These are phyloP conservation scores for Fusarium globosum DNA, from an alignment of 2,329 filamentous ascomycete genomes.

Conservation along the genomic window DNA sequence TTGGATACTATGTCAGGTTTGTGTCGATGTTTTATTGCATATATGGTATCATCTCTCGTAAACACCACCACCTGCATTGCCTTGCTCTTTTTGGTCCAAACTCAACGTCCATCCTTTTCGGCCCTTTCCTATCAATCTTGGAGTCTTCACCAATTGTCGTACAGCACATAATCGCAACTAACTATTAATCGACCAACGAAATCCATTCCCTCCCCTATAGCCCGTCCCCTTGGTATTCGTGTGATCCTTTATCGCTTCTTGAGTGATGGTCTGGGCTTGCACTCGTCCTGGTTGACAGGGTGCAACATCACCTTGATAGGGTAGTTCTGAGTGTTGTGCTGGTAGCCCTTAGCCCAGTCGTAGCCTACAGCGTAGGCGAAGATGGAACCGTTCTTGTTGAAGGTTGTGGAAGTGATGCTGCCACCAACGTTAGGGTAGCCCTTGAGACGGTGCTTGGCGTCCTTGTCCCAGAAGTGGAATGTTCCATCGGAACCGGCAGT, in stretches of 20 bases:
- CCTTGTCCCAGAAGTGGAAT: constrained; percentile 97
- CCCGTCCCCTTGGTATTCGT: neutral
- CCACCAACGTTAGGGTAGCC: constrained; percentile 88
- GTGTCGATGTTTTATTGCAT: constrained; percentile 36
- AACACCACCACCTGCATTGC: constrained; percentile 35
- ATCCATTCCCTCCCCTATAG: neutral
- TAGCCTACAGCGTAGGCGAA: constrained; percentile 94
- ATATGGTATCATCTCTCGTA: constrained; percentile 48
- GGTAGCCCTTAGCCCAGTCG: constrained; percentile 98
- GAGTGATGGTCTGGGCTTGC: constrained; percentile 68
- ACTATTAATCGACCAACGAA: constrained; percentile 26
- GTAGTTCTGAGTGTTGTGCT: constrained; percentile 78
- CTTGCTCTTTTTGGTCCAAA: constrained; percentile 8
- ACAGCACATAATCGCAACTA: constrained; percentile 34
- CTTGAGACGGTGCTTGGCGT: constrained; percentile 88
- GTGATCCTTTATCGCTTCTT: constrained; percentile 65
- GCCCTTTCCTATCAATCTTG: constrained; percentile 24
- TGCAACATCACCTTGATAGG: constrained; percentile 89
- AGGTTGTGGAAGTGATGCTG: constrained; percentile 90
- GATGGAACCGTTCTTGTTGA: constrained; percentile 85
- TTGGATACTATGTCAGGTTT: constrained; percentile 3
- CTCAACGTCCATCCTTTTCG: constrained; percentile 21
- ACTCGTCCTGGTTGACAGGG: constrained; percentile 72
- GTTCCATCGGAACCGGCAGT: constrained; percentile 96
- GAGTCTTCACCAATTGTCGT: constrained; percentile 4